phyloP scores from a whole-genome alignment of 768 basidiomycete species.

The Pholiota conissans region DNA sequence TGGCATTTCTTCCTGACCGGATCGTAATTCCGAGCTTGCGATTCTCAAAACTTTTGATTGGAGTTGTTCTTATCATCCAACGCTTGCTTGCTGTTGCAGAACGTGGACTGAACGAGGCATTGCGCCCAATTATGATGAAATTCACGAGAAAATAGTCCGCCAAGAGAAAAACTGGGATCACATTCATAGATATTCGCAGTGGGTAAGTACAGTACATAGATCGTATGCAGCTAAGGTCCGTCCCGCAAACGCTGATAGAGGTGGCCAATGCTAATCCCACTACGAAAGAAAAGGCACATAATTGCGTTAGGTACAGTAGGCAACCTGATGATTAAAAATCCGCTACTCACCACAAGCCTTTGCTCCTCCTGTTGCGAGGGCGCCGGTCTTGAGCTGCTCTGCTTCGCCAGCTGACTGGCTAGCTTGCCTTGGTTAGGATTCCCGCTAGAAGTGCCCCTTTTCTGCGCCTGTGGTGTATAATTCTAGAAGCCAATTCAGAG shows the following conservation, averaged over 20 bases:
- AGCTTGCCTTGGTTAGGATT: conserved; percentile 52
- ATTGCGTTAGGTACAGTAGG: conserved; percentile 1
- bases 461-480: conserved; percentile 36
- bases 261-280: conserved; percentile 34
- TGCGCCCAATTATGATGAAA: conserved; percentile 14
- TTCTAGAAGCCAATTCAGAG: conserved; percentile 20
- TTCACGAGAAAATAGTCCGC: conserved; percentile 6
- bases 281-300: conserved; percentile 17
- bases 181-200: neutral
- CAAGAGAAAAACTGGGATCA: neutral
- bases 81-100: conserved; percentile 13
- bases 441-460: conserved; percentile 39
- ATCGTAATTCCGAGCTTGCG: conserved; percentile 6
- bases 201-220: neutral
- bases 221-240: conserved; percentile 9
- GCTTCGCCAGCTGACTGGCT: conserved; percentile 40
- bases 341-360: conserved; percentile 40
- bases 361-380: conserved; percentile 36
- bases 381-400: conserved; percentile 31
- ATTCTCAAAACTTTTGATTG: conserved; percentile 5
- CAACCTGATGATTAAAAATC: neutral
- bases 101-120: conserved; percentile 25
- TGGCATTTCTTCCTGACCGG: neutral
- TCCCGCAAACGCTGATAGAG: conserved; percentile 1
- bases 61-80: neutral